phyloP scores from a whole-genome alignment of 257 asterid species.

The Asclepias syriaca region DNA sequence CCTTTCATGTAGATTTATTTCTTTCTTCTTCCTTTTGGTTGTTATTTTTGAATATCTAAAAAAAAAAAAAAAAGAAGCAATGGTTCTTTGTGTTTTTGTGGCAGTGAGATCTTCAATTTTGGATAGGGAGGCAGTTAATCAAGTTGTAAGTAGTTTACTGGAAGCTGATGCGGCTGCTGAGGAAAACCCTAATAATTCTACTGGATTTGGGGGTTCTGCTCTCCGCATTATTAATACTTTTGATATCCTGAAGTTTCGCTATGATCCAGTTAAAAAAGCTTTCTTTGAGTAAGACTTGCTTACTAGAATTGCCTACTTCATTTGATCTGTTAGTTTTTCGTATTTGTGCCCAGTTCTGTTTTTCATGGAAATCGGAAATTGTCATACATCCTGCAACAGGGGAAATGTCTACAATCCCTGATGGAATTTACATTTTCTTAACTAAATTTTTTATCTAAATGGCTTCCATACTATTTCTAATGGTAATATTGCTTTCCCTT shows the following conservation, averaged over 20 bases:
- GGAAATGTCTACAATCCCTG: background rate
- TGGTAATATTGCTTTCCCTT: background rate
- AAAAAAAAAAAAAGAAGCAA: background rate
- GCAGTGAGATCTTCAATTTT: constrained; percentile 80
- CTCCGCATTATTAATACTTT: constrained; percentile 73
- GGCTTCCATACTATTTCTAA: background rate
- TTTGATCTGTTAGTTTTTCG: background rate
- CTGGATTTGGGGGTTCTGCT: constrained; percentile 39
- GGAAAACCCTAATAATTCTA: constrained; percentile 42
- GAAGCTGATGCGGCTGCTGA: constrained; percentile 62
- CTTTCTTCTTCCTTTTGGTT: background rate
- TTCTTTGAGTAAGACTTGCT: constrained; percentile 50
- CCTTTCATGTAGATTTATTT: constrained; percentile 32
- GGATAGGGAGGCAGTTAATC: constrained; percentile 69
- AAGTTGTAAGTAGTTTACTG: constrained; percentile 45
- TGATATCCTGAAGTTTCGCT: constrained; percentile 64
- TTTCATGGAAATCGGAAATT: background rate
- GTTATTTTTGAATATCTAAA: background rate
- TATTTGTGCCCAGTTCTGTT: background rate
- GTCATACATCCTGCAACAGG: background rate
- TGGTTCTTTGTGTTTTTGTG: background rate
- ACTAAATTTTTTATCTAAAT: background rate
- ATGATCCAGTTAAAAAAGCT: constrained; percentile 67
- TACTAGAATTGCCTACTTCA: background rate
- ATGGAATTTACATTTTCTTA: background rate